These are phyloP conservation scores for Nicotiana tomentosiformis DNA, from an alignment of 257 asterid species.

Conservation along the genomic window DNA sequence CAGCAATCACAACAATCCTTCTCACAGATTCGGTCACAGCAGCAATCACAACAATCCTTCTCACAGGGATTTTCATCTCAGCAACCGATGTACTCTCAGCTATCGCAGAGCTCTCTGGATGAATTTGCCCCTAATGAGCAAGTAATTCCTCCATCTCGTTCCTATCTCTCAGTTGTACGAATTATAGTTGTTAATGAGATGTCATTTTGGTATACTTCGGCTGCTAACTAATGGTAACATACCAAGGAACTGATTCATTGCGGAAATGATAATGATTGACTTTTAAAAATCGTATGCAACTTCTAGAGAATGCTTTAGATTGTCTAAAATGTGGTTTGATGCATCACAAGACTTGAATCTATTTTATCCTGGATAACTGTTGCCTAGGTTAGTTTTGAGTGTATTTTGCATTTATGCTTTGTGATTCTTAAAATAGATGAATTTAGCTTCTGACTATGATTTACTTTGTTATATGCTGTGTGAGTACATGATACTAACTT, in stretches of 20 bases:
- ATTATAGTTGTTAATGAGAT: background rate
- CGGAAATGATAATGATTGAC: background rate
- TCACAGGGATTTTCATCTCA: slow-evolving; percentile 89
- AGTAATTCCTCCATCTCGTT: slow-evolving; percentile 15
- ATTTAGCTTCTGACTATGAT: background rate
- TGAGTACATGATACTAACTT: background rate
- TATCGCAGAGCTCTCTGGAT: slow-evolving; percentile 78
- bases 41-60: slow-evolving; percentile 63
- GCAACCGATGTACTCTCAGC: slow-evolving; percentile 74
- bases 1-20: slow-evolving; percentile 6
- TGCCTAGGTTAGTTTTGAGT: background rate
- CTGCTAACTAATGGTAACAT: background rate
- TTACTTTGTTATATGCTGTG: background rate
- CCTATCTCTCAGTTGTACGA: background rate
- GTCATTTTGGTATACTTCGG: background rate
- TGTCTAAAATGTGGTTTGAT: background rate
- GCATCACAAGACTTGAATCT: background rate
- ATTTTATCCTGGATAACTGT: background rate
- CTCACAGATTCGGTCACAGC: slow-evolving; percentile 43
- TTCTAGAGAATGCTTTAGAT: background rate
- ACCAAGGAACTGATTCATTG: background rate
- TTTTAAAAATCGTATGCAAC: background rate
- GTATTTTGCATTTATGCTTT: background rate
- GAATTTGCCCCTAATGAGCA: slow-evolving; percentile 62
- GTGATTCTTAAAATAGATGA: background rate